A percentile compares a stretch with the other conserved stretches of the same genome.
Evolutionary conservation across 805 yeast species (phyloP).

Genomic region (Candida dajiaensis): DNA sequence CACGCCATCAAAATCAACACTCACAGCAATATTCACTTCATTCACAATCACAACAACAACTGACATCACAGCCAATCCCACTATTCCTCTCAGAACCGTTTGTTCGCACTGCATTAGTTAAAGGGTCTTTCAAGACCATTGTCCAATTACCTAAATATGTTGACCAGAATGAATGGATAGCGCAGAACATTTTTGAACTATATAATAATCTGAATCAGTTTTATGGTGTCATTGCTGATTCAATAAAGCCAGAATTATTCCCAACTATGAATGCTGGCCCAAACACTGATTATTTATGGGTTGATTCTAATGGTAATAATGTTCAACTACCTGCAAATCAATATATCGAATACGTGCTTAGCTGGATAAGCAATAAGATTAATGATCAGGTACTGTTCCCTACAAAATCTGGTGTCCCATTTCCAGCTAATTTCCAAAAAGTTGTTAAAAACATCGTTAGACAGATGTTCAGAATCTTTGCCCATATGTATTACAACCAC

Average conservation of each 20-base stretch:
- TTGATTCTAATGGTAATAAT: conserved; percentile 73
- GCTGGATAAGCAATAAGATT: conserved; percentile 84
- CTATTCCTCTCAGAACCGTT: conserved; percentile 88
- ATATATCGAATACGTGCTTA: conserved; percentile 84
- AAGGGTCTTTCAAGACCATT: conserved; percentile 93
- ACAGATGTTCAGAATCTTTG: conserved; percentile 93
- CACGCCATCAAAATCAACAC: conserved; percentile 18
- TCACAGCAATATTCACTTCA: conserved; percentile 1
- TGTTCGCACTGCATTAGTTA: conserved; percentile 88
- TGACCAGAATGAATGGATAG: conserved; percentile 93
- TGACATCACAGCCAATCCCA: conserved; percentile 18
- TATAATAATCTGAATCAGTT: conserved; percentile 82
- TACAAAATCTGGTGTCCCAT: conserved; percentile 80
- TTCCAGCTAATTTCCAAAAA: conserved; percentile 77
- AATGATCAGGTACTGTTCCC: conserved; percentile 91
- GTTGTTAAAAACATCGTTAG: conserved; percentile 83
- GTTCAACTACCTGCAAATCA: conserved; percentile 87
- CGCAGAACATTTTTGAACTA: conserved; percentile 84
- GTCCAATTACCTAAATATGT: conserved; percentile 94
- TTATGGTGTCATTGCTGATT: conserved; percentile 86
- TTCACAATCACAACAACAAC: conserved; percentile 11
- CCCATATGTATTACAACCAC: conserved; percentile 91
- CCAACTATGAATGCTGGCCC: conserved; percentile 98
- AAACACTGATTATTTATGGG: conserved; percentile 85
- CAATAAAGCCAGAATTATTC: conserved; percentile 81